A percentile compares a stretch with the other conserved stretches of the same genome.
Conservation (phyloP, 805 yeast species). For the Candida michaelii region DNA sequence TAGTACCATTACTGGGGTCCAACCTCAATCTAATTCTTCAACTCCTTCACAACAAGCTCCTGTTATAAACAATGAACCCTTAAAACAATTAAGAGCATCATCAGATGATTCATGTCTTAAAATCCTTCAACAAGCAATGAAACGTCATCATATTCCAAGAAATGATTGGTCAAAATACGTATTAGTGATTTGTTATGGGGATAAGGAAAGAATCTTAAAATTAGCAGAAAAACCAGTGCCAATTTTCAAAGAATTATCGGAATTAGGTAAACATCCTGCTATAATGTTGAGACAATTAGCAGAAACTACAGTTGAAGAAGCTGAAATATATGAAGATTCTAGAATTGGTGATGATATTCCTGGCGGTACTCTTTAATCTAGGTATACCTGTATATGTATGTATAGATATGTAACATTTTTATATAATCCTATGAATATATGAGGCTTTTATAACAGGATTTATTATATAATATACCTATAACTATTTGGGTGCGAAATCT, state of each 20-base stretch:
- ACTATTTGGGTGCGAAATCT: too few species aligned
- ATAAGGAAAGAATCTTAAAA: conserved; percentile 79
- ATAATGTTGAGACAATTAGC: conserved; percentile 89
- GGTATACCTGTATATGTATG: not conserved
- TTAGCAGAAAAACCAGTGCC: conserved; percentile 86
- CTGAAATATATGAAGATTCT: conserved; percentile 32
- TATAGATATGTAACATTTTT: not conserved
- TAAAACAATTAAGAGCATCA: conserved; percentile 80
- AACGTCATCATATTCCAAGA: conserved; percentile 72
- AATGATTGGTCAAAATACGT: conserved; percentile 89
- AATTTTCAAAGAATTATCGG: conserved; percentile 81
- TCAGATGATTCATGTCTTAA: conserved; percentile 90
- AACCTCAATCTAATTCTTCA: too few species aligned
- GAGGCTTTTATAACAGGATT: too few species aligned
- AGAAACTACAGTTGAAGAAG: conserved; percentile 22
- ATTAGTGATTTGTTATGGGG: conserved; percentile 85
- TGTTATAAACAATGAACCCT: conserved; percentile 52
- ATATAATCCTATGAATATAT: too few species aligned
- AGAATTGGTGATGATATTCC: conserved; percentile 45
- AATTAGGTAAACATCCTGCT: conserved; percentile 83
- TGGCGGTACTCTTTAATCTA: conserved; percentile 37
- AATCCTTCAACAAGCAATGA: conserved; percentile 84
- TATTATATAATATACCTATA: too few species aligned
- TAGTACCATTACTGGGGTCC: conserved; percentile 6
- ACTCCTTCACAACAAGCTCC: conserved; percentile 8